A percentile compares a stretch with the other conserved stretches of the same genome.
Conservation (phyloP, 2,329 filamentous ascomycete genomes). For the Hypomyces rosellus region DNA sequence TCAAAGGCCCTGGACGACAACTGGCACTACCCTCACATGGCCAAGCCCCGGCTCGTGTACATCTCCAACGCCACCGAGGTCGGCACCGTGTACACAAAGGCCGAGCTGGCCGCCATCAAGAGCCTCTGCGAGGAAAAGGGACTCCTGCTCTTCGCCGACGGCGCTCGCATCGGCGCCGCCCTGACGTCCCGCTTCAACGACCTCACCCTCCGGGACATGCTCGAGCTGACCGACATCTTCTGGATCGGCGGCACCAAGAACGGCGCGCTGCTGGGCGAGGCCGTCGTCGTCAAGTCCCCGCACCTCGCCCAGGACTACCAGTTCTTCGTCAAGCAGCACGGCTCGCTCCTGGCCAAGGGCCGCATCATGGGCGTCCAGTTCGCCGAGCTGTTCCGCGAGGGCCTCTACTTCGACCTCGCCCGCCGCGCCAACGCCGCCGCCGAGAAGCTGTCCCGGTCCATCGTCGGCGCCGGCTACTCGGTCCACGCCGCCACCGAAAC, state of each 20-base stretch:
- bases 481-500: constrained; percentile 41
- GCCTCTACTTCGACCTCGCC: constrained; percentile 42
- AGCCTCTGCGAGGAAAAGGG: constrained; percentile 33
- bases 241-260: constrained; percentile 50
- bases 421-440: constrained; percentile 39
- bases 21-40: constrained; percentile 46
- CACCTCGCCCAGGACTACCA: constrained; percentile 39
- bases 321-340: constrained; percentile 47
- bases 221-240: constrained; percentile 45
- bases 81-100: constrained; percentile 40
- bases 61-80: constrained; percentile 47
- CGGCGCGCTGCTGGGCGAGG: constrained; percentile 44
- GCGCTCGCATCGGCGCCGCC: constrained; percentile 39
- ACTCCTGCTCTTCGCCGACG: constrained; percentile 41
- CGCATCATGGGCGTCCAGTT: constrained; percentile 45
- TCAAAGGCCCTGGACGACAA: constrained; percentile 39
- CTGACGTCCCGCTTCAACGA: constrained; percentile 37
- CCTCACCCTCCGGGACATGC: constrained; percentile 36
- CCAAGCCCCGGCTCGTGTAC: constrained; percentile 44
- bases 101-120: constrained; percentile 37
- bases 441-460: constrained; percentile 35
- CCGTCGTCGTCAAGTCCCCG: constrained; percentile 40
- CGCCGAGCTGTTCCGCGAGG: constrained; percentile 39
- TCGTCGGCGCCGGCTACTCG: constrained; percentile 35
- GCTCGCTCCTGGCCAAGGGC: constrained; percentile 43